Evolutionary conservation across 495 filamentous ascomycete species (phyloP), one percentile per base, ranked within the genome.

Genomic region (Penicillium simplicissimum): DNA sequence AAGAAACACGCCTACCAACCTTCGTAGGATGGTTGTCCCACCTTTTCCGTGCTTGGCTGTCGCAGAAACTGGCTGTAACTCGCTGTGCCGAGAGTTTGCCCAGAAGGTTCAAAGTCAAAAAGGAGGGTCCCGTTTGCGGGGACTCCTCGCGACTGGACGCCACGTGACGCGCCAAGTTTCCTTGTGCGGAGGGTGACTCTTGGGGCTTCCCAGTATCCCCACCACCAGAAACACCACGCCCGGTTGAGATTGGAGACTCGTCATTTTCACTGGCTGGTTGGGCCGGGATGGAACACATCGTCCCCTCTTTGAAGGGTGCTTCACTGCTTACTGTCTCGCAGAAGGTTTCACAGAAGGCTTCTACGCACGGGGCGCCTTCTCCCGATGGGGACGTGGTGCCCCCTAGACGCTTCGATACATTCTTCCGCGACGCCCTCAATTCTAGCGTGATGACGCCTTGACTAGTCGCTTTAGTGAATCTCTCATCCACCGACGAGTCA

Each of bases 131-230:
- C 14, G 21, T 49, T 35, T 21, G 45, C 25, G 37, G 35, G 31
- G 25, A 23, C 57, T 3, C 21, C 13, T 8, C 36, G 40, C 42
- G 23, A 63, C 52, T 58, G 60, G 60, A 28, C 55, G 55, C 60
- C 60, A 63, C 55, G 52, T 23, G 54, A 47, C n/a, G 40, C 40
- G 55, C 60, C 60, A 63, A 54, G 48, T 8, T 28, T 37, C 21
- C 51, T 6, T 53, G 15, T 28, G 9, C 34, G 31, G 33, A 21
- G 8, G 1, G 34, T 25, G 43, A 21, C 14, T 8, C 11, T 17
- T 21, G 3, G 23, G 5, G 10, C 23, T n/a, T n/a, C n/a, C n/a
- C n/a, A 34, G 33, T 38, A 43, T 31, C 31, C 21, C 54, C 54
- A 28, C 23, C 17, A 45, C 31, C 38, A 33, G 25, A 52, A 57